These are phyloP conservation scores for Pythium insidiosum DNA, from an alignment of 352 stramenopile genomes.

Conservation along the genomic window DNA sequence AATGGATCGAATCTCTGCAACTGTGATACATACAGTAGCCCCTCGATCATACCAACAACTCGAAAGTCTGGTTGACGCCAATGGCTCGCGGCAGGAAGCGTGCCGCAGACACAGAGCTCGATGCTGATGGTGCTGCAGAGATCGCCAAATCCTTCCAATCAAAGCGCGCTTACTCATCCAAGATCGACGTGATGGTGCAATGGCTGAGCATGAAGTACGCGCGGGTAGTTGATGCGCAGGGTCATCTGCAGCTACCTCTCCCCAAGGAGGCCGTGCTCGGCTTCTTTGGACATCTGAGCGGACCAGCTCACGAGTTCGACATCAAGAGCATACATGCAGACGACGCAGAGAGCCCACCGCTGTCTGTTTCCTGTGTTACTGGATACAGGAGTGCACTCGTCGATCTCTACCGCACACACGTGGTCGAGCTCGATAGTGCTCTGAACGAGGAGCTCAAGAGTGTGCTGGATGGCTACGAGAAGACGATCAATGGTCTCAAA, in stretches of 20 bases:
- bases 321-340: slow-evolving; percentile 1
- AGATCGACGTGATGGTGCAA: too few relatives aligned
- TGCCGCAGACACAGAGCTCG: too few relatives aligned
- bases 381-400: slow-evolving; percentile 5
- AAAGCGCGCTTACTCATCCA: too few relatives aligned
- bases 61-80: too few relatives aligned
- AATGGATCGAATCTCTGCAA: too few relatives aligned
- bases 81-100: too few relatives aligned
- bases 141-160: too few relatives aligned
- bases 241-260: not conserved
- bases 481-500: slow-evolving; percentile 3
- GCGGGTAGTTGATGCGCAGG: not conserved
- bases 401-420: not conserved
- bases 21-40: too few relatives aligned
- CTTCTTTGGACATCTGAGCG: slow-evolving; percentile 3
- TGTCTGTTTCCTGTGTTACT: slow-evolving; percentile 2
- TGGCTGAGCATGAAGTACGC: too few relatives aligned
- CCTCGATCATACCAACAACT: too few relatives aligned
- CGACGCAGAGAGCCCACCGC: not conserved
- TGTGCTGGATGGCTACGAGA: slow-evolving; percentile 4
- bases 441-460: not conserved
- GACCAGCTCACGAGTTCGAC: slow-evolving; percentile 2
- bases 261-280: not conserved
- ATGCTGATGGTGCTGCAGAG: too few relatives aligned
- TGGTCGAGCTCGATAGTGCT: not conserved